Evolutionary conservation across 139 green algal genomes (phyloP).

Genomic region (Chlorella sp.): DNA sequence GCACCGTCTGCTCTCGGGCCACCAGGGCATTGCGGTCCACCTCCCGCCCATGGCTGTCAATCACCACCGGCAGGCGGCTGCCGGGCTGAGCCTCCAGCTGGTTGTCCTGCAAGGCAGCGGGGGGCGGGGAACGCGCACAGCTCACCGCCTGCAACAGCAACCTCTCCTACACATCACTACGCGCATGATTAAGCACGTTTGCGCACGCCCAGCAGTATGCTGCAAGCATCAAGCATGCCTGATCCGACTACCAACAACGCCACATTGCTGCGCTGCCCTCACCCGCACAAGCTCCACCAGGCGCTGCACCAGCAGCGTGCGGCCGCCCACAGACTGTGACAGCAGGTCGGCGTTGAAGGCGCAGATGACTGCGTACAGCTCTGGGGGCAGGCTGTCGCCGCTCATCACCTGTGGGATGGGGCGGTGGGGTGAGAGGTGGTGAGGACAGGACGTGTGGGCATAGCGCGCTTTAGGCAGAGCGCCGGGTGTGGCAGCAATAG

Average conservation of each 20-base stretch:
- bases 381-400: slow-evolving; percentile 8
- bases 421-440: too few species aligned
- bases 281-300: slow-evolving; percentile 63
- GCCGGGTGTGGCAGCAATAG: background rate
- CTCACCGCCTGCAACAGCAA: too few species aligned
- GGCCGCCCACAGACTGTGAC: slow-evolving; percentile 14
- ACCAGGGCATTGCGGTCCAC: slow-evolving; percentile 47
- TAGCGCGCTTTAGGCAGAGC: too few species aligned
- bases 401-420: slow-evolving; percentile 13
- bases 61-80: slow-evolving; percentile 35
- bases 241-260: too few species aligned
- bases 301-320: slow-evolving; percentile 50
- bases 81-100: slow-evolving; percentile 25
- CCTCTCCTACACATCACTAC: too few species aligned
- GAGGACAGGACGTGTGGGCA: too few species aligned
- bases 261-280: too few species aligned
- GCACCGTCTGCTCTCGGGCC: slow-evolving; percentile 58
- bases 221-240: too few species aligned
- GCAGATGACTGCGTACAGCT: slow-evolving; percentile 6
- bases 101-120: slow-evolving; percentile 14
- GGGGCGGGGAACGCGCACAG: background rate
- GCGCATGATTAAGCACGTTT: too few species aligned
- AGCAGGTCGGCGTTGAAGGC: slow-evolving; percentile 61
- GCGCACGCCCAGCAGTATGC: too few species aligned
- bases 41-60: slow-evolving; percentile 46